phyloP scores from a whole-genome alignment of 768 basidiomycete genomes.

The Postia placenta region DNA sequence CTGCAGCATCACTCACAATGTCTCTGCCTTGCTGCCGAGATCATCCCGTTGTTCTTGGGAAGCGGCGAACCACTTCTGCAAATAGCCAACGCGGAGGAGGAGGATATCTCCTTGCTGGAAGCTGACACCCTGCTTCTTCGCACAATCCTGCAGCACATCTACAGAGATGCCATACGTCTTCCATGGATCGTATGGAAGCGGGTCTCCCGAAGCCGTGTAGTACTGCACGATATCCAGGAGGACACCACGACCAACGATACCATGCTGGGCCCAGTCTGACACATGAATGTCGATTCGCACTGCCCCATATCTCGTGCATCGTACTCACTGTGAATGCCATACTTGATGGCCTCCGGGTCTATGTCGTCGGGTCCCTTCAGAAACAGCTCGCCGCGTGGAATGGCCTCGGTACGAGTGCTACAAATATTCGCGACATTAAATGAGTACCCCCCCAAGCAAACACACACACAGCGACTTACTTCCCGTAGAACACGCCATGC shows the following conservation, averaged over 20 bases:
- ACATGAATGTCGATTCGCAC: too few species aligned
- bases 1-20: slow-evolving; percentile 38
- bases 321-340: slow-evolving; percentile 65
- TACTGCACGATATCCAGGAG: slow-evolving; percentile 57
- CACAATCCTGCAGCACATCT: slow-evolving; percentile 52
- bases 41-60: slow-evolving; percentile 39
- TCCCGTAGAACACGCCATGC: slow-evolving; percentile 57
- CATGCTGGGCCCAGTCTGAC: slow-evolving; percentile 67
- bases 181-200: slow-evolving; percentile 63
- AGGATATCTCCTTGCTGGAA: slow-evolving; percentile 59
- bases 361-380: slow-evolving; percentile 44
- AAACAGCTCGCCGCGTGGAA: slow-evolving; percentile 41
- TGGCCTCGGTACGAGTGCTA: slow-evolving; percentile 37
- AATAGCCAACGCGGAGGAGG: slow-evolving; percentile 56
- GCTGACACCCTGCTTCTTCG: slow-evolving; percentile 48
- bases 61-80: slow-evolving; percentile 43
- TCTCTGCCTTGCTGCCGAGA: slow-evolving; percentile 37
- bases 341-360: slow-evolving; percentile 38
- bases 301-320: too few species aligned
- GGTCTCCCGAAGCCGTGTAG: slow-evolving; percentile 31
- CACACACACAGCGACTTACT: slow-evolving; percentile 30
- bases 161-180: slow-evolving; percentile 44
- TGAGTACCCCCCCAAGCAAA: not conserved
- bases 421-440: not conserved
- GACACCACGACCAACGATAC: slow-evolving; percentile 65